Evolutionary conservation across 2,329 filamentous ascomycete genomes (phyloP).

Genomic region (Arthrobotrys entomopaga): DNA sequence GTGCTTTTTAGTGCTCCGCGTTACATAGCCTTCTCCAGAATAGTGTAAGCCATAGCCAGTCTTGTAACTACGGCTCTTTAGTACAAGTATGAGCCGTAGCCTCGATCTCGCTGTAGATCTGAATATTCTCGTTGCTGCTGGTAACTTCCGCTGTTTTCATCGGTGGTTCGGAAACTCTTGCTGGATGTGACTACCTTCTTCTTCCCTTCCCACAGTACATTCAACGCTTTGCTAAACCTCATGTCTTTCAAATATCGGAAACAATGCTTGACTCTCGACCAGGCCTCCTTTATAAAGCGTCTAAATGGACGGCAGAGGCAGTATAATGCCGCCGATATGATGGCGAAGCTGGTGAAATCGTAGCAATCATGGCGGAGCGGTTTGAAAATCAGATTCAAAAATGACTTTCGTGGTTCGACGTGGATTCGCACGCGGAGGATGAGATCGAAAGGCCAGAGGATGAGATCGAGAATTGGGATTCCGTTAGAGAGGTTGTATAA

Average conservation of each 20-base stretch:
- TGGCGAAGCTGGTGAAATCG: conserved; percentile 18
- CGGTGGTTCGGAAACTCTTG: no score
- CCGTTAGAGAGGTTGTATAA: conserved; percentile 3
- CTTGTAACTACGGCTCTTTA: no score
- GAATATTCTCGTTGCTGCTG: no score
- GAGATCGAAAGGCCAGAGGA: conserved; percentile 20
- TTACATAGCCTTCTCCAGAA: no score
- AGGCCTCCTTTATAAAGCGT: neutral
- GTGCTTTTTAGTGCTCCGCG: no score
- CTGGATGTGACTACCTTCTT: neutral
- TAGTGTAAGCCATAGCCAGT: no score
- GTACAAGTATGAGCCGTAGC: no score
- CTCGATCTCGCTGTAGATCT: no score
- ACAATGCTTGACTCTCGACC: neutral
- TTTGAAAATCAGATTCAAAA: conserved; percentile 11
- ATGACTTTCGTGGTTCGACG: conserved; percentile 18
- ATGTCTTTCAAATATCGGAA: conserved; percentile 3
- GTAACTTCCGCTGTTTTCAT: no score
- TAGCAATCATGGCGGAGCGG: conserved; percentile 25
- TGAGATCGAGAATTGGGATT: neutral
- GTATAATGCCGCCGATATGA: conserved; percentile 20
- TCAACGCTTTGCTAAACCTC: conserved; percentile 5
- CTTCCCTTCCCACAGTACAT: neutral
- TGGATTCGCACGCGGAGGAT: conserved; percentile 36
- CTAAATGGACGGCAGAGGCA: conserved; percentile 23